Conservation (phyloP, 2,329 filamentous ascomycete species). For the Beauveria medogensis region DNA sequence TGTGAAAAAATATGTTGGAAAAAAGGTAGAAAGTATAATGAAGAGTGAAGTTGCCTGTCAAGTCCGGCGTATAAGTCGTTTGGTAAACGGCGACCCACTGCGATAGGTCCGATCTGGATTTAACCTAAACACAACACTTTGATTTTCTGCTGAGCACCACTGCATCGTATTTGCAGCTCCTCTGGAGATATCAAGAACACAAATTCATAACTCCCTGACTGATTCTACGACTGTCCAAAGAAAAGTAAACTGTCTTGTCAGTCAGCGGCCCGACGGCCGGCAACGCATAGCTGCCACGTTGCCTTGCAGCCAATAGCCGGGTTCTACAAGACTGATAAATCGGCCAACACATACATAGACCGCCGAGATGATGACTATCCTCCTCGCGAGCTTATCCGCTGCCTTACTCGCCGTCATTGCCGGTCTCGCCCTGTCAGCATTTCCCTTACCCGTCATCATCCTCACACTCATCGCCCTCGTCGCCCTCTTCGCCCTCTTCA, state of each 20-base stretch:
- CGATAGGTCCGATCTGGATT: not conserved
- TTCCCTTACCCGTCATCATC: constrained; percentile 10
- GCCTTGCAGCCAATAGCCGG: not conserved
- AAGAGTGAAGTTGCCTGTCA: not conserved
- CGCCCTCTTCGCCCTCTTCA: constrained; percentile 19
- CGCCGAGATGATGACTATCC: not conserved
- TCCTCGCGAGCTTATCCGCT: not conserved
- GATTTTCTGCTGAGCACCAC: not conserved
- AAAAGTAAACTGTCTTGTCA: not conserved
- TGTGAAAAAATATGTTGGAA: not conserved
- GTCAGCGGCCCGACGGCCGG: not conserved
- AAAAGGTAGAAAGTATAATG: not conserved
- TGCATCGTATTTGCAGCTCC: not conserved
- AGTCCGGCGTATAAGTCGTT: not conserved
- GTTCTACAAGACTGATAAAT: too few relatives aligned
- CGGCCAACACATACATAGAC: not conserved
- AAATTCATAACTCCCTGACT: not conserved
- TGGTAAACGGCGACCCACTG: not conserved
- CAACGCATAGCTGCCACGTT: not conserved
- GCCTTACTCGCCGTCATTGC: not conserved
- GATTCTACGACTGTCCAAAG: too few relatives aligned
- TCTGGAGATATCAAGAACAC: not conserved
- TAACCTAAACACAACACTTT: not conserved
- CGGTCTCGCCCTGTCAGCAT: constrained; percentile 3
- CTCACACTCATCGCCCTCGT: constrained; percentile 16